Base-by-base conservation (phyloP, 2,329 filamentous ascomycete genomes). In the Fusarium sororula region DNA sequence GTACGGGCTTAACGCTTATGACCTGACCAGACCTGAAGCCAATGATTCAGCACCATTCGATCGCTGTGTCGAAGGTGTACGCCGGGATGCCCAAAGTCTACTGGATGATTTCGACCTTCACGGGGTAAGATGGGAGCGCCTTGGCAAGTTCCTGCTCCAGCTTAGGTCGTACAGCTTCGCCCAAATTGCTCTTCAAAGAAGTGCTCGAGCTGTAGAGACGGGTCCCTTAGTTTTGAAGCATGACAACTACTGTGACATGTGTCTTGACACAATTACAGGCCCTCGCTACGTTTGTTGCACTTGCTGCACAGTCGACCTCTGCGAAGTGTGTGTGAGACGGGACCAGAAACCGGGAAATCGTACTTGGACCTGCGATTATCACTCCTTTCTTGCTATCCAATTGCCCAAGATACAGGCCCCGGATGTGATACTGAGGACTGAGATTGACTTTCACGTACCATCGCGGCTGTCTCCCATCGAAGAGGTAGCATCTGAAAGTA, bases 131-230 rank as follows among this genome's bases (percentile, higher is more conserved):
- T 70, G 66, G 73, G 74, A 68, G 51, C 53, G 63, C 3, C 63
- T 74, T 5, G 68, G 63, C 5, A 72, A 69, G 18, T 67, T 72
- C 17, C 55, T 69, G n/a, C 53, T 73, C 17, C 70, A 64, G 22
- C 41, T 67, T 7, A 50, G 51, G 17, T 63, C 63, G 12, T 63
- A 66, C 45, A 64, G 48, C 14, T 75, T 75, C n/a, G 68, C 67
- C 5, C 44, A 66, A 30, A 38, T 72, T 24, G 70, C 63, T n/a
- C 48, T 75, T 11, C 61, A 70, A 32, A 55, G 68, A n/a, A 66
- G 37, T 44, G 39, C 59, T 15, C 59, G 54, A 63, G 61, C 26
- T 5, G 30, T 58, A 10, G 68, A 73, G 41, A 66, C 35, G 17
- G 56, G 24, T 6, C 72, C 61, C 5, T 45, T 74, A 11, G 54